Conservation (phyloP, 192 early-diverging fungal species). For the Coemansia reversa region DNA sequence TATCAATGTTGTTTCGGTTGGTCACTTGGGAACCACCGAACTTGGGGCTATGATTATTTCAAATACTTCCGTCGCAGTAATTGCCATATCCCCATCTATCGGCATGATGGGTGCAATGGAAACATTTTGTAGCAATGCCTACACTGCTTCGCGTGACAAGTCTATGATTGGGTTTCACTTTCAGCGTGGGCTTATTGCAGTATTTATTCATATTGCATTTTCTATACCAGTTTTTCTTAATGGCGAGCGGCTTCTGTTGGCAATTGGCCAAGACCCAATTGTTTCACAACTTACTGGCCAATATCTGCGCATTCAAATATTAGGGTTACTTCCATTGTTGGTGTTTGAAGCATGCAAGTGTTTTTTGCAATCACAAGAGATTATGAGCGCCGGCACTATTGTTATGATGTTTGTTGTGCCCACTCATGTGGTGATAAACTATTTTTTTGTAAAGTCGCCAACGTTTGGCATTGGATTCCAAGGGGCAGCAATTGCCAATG, state of each 20-base stretch:
- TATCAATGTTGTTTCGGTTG: constrained; percentile 48
- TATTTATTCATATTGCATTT: constrained; percentile 64
- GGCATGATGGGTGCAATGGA: constrained; percentile 67
- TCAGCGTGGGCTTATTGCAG: constrained; percentile 72
- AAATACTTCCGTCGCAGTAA: constrained; percentile 55
- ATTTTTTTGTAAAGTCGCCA: constrained; percentile 68
- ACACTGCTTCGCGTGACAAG: constrained; percentile 60
- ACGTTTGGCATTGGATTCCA: constrained; percentile 67
- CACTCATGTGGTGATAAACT: constrained; percentile 72
- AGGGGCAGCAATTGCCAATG: constrained; percentile 77
- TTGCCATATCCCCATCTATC: constrained; percentile 55
- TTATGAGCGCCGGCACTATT: constrained; percentile 76
- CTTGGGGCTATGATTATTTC: constrained; percentile 64
- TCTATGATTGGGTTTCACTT: constrained; percentile 61
- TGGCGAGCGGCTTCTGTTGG: constrained; percentile 64
- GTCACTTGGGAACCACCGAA: constrained; percentile 52
- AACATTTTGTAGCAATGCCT: constrained; percentile 65
- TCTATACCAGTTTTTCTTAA: constrained; percentile 66
- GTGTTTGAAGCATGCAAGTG: constrained; percentile 78
- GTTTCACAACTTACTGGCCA: constrained; percentile 58
- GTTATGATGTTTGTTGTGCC: constrained; percentile 67
- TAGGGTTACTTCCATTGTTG: constrained; percentile 70
- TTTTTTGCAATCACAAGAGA: constrained; percentile 80
- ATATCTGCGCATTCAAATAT: constrained; percentile 65
- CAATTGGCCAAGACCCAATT: constrained; percentile 69